phyloP scores from a whole-genome alignment of 495 filamentous ascomycete genomes.

The Evansstolkia leycettana region DNA sequence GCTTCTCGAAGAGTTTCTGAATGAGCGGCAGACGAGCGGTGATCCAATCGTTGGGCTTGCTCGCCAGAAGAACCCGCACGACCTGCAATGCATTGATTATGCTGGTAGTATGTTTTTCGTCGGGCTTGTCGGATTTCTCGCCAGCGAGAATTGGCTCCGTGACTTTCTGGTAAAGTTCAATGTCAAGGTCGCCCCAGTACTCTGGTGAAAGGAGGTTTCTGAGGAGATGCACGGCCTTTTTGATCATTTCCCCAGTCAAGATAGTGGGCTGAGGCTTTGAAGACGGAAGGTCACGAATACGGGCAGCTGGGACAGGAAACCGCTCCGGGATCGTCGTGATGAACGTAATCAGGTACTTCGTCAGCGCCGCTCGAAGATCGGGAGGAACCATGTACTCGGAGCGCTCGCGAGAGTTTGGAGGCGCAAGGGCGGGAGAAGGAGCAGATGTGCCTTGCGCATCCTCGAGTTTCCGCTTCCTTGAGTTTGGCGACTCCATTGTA shows the following conservation, averaged over 20 bases:
- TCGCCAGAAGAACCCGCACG: constrained; percentile 71
- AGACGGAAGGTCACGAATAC: constrained; percentile 41
- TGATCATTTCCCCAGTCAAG: constrained; percentile 61
- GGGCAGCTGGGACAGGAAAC: constrained; percentile 60
- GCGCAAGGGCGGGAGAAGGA: constrained; percentile 33
- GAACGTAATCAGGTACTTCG: constrained; percentile 89
- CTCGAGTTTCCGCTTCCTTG: constrained; percentile 68
- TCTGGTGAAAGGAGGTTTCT: constrained; percentile 74
- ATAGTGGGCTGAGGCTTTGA: constrained; percentile 34
- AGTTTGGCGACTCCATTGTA: constrained; percentile 54
- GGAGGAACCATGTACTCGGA: constrained; percentile 57
- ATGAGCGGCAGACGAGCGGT: constrained; percentile 58
- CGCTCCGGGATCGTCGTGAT: constrained; percentile 81
- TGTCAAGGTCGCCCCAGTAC: constrained; percentile 85
- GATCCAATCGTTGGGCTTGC: constrained; percentile 84
- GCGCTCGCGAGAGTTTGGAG: constrained; percentile 39
- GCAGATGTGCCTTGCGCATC: constrained; percentile 27
- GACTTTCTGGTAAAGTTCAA: constrained; percentile 81
- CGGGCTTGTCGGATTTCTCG: constrained; percentile 50
- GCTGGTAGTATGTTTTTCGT: constrained; percentile 63
- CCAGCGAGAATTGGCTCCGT: constrained; percentile 71
- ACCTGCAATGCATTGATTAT: constrained; percentile 90
- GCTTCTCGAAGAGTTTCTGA: constrained; percentile 85
- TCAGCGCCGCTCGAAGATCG: constrained; percentile 57
- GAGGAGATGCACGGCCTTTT: constrained; percentile 72